phyloP scores from a whole-genome alignment of 768 basidiomycete genomes.

The Lentinula edodes region DNA sequence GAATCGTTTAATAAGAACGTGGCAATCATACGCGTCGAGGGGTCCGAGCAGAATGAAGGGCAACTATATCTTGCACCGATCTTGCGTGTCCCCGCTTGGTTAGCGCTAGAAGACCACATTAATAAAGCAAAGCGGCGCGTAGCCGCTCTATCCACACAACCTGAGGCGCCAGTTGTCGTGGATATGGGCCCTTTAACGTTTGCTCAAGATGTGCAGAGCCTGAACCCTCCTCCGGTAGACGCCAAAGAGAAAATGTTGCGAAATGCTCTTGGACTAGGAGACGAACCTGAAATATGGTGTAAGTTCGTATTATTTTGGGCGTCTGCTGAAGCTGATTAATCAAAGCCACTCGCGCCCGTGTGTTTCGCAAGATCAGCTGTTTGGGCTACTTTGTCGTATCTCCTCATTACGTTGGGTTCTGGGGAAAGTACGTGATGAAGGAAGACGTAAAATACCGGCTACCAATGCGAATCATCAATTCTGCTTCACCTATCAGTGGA shows the following conservation, averaged over 20 bases:
- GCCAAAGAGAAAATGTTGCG: conserved; percentile 26
- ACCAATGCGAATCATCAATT: conserved; percentile 31
- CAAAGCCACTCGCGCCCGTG: conserved; percentile 30
- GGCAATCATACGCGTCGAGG: conserved; percentile 17
- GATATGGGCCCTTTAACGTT: conserved; percentile 38
- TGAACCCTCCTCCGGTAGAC: conserved; percentile 9
- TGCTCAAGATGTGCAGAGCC: conserved; percentile 13
- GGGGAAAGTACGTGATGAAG: conserved; percentile 36
- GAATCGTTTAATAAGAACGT: conserved; percentile 19
- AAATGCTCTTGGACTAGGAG: conserved; percentile 23
- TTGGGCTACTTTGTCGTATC: conserved; percentile 39
- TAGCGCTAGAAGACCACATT: conserved; percentile 20
- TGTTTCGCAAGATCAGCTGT: conserved; percentile 27
- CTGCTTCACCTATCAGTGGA: conserved; percentile 28
- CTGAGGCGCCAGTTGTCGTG: conserved; percentile 25
- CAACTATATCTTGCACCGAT: conserved; percentile 27
- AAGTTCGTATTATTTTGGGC: conserved; percentile 9
- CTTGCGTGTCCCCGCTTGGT: conserved; percentile 21
- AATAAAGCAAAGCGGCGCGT: conserved; percentile 21
- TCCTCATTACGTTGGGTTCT: conserved; percentile 35
- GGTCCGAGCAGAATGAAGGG: conserved; percentile 14
- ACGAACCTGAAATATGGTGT: conserved; percentile 32
- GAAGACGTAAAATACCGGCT: conserved; percentile 38
- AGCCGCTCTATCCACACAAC: neutral
- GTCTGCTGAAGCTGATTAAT: neutral